These are phyloP conservation scores for Cladosporium halotolerans DNA, from an alignment of 2,329 filamentous ascomycete genomes.

Conservation along the genomic window DNA sequence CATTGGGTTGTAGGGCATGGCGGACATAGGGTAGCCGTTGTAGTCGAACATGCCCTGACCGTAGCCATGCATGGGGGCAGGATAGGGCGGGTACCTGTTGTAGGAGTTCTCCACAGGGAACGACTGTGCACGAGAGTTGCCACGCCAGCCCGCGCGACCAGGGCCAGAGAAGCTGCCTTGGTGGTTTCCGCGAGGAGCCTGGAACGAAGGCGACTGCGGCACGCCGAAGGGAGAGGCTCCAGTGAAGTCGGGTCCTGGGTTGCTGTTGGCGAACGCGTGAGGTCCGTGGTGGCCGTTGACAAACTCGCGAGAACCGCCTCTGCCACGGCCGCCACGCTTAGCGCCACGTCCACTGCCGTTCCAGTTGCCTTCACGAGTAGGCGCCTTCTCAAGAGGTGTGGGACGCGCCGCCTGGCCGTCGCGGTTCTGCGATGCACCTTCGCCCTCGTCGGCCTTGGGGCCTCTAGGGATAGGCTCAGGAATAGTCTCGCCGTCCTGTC, in stretches of 20 bases:
- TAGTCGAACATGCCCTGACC: slow-evolving; percentile 47
- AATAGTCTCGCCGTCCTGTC: background rate
- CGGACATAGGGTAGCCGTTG: slow-evolving; percentile 29
- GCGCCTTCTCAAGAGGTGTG: slow-evolving; percentile 11
- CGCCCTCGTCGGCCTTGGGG: slow-evolving; percentile 3
- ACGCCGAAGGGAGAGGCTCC: slow-evolving; percentile 16
- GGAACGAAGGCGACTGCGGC: slow-evolving; percentile 26
- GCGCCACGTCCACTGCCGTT: slow-evolving; percentile 23
- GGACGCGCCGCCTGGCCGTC: slow-evolving; percentile 17
- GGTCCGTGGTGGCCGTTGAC: slow-evolving; percentile 23
- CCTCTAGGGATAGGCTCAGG: slow-evolving; percentile 2
- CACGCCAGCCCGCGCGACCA: slow-evolving; percentile 41
- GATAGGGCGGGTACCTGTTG: slow-evolving; percentile 32
- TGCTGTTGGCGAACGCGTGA: slow-evolving; percentile 18
- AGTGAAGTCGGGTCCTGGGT: slow-evolving; percentile 20
- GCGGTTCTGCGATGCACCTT: background rate
- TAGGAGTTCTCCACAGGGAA: slow-evolving; percentile 52
- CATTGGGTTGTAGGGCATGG: slow-evolving; percentile 53
- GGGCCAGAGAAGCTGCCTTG: slow-evolving; percentile 26
- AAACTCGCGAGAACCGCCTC: slow-evolving; percentile 28
- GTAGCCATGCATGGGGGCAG: slow-evolving; percentile 44
- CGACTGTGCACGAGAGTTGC: slow-evolving; percentile 54
- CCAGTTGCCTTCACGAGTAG: slow-evolving; percentile 16
- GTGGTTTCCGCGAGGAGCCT: slow-evolving; percentile 24
- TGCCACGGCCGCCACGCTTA: slow-evolving; percentile 29